phyloP scores from a whole-genome alignment of 306 rosid species.

The Echinosophora koreensis region DNA sequence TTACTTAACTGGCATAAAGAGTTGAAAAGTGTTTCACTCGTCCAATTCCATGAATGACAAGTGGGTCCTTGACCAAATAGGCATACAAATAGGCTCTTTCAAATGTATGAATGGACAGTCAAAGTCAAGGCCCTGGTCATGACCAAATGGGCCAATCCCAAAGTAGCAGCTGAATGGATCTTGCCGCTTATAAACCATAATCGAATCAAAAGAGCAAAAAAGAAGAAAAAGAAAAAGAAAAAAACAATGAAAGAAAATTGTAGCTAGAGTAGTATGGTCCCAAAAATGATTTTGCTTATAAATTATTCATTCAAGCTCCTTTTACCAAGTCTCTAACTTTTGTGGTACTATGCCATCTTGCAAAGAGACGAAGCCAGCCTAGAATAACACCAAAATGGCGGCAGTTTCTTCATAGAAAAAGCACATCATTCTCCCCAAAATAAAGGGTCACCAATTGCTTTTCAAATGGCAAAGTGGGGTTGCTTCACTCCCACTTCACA shows the following conservation, averaged over 20 bases:
- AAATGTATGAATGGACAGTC: constrained; percentile 45
- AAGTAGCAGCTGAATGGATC: constrained; percentile 42
- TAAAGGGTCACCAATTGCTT: constrained; percentile 53
- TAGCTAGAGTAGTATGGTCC: constrained; percentile 50
- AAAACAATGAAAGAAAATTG: constrained; percentile 32
- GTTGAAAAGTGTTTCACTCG: constrained; percentile 20
- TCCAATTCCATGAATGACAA: constrained; percentile 31
- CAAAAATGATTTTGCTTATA: constrained; percentile 42
- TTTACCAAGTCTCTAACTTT: constrained; percentile 38
- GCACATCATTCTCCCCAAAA: constrained; percentile 61
- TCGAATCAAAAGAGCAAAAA: constrained; percentile 4
- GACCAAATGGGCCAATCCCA: constrained; percentile 41
- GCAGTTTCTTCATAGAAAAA: constrained; percentile 53
- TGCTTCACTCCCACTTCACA: constrained; percentile 45
- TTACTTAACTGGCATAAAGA: too few relatives aligned
- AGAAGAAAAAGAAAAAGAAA: background rate
- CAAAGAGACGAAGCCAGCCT: constrained; percentile 51
- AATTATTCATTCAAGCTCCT: constrained; percentile 23
- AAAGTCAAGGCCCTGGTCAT: constrained; percentile 48
- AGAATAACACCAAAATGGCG: constrained; percentile 56
- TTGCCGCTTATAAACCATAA: constrained; percentile 28
- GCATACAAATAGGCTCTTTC: constrained; percentile 40
- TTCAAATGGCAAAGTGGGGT: constrained; percentile 48
- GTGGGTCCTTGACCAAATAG: constrained; percentile 28
- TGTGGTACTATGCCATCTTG: constrained; percentile 45